Conservation (phyloP, 2,329 filamentous ascomycete species). For the Tolypocladium endophyticum region DNA sequence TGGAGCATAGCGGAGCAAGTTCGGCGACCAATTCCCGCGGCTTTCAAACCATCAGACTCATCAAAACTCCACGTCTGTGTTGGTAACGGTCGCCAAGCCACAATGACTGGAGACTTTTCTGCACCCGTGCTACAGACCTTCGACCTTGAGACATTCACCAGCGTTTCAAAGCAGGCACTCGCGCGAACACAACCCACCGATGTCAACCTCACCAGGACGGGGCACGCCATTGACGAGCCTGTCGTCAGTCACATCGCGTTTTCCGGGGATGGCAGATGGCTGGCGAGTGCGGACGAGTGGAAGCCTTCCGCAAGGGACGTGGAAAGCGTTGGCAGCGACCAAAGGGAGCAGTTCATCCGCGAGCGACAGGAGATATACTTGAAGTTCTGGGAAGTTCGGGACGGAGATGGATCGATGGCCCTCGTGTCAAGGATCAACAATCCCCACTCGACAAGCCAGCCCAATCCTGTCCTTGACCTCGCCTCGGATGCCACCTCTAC, state of each 20-base stretch:
- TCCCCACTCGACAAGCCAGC: slow-evolving; percentile 55
- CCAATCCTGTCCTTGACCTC: slow-evolving; percentile 59
- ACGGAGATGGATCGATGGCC: slow-evolving; percentile 50
- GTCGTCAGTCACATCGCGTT: slow-evolving; percentile 65
- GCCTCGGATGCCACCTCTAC: slow-evolving; percentile 56
- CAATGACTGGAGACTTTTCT: slow-evolving; percentile 39
- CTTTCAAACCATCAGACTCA: slow-evolving; percentile 50
- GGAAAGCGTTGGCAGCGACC: slow-evolving; percentile 28
- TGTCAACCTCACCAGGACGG: slow-evolving; percentile 62
- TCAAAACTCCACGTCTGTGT: slow-evolving; percentile 60
- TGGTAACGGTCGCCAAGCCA: slow-evolving; percentile 47
- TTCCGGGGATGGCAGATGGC: slow-evolving; percentile 74
- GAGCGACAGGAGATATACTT: slow-evolving; percentile 64
- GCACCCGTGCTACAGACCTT: slow-evolving; percentile 68
- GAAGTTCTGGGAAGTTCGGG: slow-evolving; percentile 77
- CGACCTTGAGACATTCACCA: slow-evolving; percentile 68
- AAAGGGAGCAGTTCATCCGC: slow-evolving; percentile 33
- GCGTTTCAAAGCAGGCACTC: slow-evolving; percentile 77
- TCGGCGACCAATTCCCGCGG: slow-evolving; percentile 43
- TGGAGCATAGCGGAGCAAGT: slow-evolving; percentile 34
- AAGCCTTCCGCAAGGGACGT: slow-evolving; percentile 61
- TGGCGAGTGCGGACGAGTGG: slow-evolving; percentile 91
- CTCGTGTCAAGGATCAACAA: slow-evolving; percentile 75
- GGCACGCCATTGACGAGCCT: slow-evolving; percentile 64
- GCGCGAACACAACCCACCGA: slow-evolving; percentile 81